phyloP scores from a whole-genome alignment of 345 rosid species.

The Arabidopsis suecica region DNA sequence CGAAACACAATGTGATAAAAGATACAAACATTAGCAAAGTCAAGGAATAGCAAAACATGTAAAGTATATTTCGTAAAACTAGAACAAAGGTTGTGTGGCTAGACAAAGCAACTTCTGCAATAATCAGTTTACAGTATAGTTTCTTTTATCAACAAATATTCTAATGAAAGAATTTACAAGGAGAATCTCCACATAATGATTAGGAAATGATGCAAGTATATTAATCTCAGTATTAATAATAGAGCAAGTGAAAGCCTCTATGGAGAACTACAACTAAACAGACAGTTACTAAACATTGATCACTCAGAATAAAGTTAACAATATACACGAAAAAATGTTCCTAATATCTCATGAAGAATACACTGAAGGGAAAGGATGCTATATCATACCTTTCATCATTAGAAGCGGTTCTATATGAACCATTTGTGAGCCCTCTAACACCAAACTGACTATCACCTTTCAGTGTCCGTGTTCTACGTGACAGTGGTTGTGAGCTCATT shows the following conservation, averaged over 20 bases:
- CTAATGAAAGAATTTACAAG: conserved; percentile 12
- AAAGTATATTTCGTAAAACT: background rate
- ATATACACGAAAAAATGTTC: conserved; percentile 7
- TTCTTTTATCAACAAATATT: background rate
- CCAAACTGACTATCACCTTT: conserved; percentile 79
- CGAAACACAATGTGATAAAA: conserved; percentile 33
- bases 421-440: conserved; percentile 65
- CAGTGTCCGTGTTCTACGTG: conserved; percentile 88
- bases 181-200: conserved; percentile 22
- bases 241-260: conserved; percentile 10
- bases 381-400: conserved; percentile 74
- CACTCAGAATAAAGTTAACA: conserved; percentile 12
- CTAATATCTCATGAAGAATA: conserved; percentile 29
- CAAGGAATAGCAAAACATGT: conserved; percentile 13
- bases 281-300: conserved; percentile 23
- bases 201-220: conserved; percentile 21
- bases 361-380: conserved; percentile 30
- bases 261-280: conserved; percentile 16
- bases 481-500: conserved; percentile 77
- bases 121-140: conserved; percentile 25
- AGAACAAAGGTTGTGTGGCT: conserved; percentile 13
- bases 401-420: conserved; percentile 67
- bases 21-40: conserved; percentile 27
- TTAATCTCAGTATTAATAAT: conserved; percentile 13
- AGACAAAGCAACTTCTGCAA: conserved; percentile 31